Conservation (phyloP, 1,284 basidiomycete genomes). For the Leccinum ponderosum region DNA sequence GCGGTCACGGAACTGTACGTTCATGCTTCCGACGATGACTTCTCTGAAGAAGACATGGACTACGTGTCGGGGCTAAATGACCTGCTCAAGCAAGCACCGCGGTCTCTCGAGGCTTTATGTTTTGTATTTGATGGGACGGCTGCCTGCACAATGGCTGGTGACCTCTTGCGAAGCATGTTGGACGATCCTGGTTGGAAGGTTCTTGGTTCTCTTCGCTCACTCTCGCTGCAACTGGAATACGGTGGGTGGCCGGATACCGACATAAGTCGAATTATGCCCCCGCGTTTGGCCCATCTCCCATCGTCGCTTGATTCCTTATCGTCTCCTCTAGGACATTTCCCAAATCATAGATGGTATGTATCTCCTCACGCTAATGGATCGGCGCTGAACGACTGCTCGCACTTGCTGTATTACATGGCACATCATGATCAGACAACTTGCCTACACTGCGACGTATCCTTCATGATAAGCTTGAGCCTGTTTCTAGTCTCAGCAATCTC, state of each 20-base stretch:
- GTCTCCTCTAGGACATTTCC: neutral
- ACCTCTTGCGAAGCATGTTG: neutral
- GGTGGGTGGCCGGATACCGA: neutral
- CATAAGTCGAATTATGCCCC: neutral
- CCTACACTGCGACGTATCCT: neutral
- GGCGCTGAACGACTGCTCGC: neutral
- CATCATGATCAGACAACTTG: neutral
- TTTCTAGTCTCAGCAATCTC: neutral
- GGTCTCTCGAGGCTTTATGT: neutral
- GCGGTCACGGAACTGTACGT: neutral
- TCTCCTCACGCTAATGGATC: neutral
- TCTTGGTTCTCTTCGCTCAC: neutral
- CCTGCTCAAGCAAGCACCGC: neutral
- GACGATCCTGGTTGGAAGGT: neutral
- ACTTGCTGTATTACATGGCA: neutral
- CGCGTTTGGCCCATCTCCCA: neutral
- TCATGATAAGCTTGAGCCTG: neutral
- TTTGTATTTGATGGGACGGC: neutral
- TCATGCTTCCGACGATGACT: neutral
- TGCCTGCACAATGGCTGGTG: neutral
- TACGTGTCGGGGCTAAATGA: neutral
- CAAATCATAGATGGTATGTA: neutral
- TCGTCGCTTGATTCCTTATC: neutral
- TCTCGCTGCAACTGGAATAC: neutral
- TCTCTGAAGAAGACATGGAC: neutral